Percentiles rank a stretch among this genome's conserved stretches.
Conservation (phyloP, 495 filamentous ascomycete genomes). For the Recurvomyces mirabilis region DNA sequence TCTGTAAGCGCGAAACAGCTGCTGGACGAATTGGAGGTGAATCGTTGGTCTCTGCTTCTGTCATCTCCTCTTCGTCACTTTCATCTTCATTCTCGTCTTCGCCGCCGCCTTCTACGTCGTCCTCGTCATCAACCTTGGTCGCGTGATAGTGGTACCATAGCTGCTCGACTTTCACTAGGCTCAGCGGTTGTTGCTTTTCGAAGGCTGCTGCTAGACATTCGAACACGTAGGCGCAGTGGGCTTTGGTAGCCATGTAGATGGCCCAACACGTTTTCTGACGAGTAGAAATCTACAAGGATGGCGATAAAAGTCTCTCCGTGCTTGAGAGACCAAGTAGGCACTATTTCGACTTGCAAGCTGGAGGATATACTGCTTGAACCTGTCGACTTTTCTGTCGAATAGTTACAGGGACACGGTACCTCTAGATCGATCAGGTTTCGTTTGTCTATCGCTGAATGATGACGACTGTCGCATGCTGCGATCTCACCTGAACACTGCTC, state of each 20-base stretch:
- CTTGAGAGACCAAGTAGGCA: neutral
- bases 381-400: too few species aligned
- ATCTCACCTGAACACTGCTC: too few species aligned
- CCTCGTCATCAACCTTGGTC: constrained; percentile 20
- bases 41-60: constrained; percentile 21
- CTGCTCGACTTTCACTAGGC: constrained; percentile 54
- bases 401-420: too few species aligned
- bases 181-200: constrained; percentile 45
- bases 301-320: neutral
- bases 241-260: constrained; percentile 61
- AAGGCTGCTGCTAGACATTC: constrained; percentile 62
- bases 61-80: constrained; percentile 25
- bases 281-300: neutral
- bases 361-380: too few species aligned
- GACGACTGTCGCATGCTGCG: too few species aligned
- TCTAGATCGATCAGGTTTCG: neutral
- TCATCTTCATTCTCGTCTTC: constrained; percentile 22
- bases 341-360: too few species aligned
- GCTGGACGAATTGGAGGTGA: constrained; percentile 13
- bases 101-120: constrained; percentile 20
- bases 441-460: too few species aligned
- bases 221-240: constrained; percentile 87
- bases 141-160: constrained; percentile 50
- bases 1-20: constrained; percentile 16
- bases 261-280: neutral